These are phyloP conservation scores for Boechera divaricarpa DNA, from an alignment of 345 rosid genomes.

Conservation along the genomic window DNA sequence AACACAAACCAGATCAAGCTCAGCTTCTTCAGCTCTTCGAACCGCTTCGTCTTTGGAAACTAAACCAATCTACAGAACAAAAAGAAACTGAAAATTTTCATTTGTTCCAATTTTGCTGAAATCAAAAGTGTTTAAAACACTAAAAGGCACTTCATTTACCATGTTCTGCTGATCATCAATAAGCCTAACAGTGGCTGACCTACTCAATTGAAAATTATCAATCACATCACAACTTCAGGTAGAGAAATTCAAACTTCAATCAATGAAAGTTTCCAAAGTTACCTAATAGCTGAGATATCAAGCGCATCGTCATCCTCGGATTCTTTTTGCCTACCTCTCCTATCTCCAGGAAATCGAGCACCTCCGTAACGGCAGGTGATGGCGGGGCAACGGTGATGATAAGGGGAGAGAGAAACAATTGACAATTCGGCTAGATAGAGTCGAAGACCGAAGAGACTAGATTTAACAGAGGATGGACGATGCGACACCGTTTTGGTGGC, in stretches of 20 bases:
- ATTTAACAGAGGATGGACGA: constrained; percentile 41
- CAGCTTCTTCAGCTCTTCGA: constrained; percentile 80
- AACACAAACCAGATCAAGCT: constrained; percentile 78
- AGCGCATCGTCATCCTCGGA: constrained; percentile 69
- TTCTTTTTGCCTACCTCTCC: constrained; percentile 54
- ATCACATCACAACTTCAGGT: not conserved
- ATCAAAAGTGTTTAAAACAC: constrained; percentile 21
- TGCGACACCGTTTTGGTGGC: constrained; percentile 32
- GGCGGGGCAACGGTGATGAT: constrained; percentile 42
- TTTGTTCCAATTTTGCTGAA: constrained; percentile 4
- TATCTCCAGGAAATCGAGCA: constrained; percentile 48
- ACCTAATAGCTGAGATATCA: constrained; percentile 72
- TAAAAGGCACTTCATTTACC: constrained; percentile 49
- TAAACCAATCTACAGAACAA: constrained; percentile 56
- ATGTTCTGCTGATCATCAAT: constrained; percentile 80
- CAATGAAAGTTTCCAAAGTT: constrained; percentile 20
- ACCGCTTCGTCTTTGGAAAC: constrained; percentile 75
- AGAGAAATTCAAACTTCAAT: not conserved
- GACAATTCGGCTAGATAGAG: constrained; percentile 37
- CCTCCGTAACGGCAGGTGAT: constrained; percentile 64
- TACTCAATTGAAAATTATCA: constrained; percentile 38
- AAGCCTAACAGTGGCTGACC: constrained; percentile 83
- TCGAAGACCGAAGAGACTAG: constrained; percentile 58
- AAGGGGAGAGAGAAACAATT: constrained; percentile 40
- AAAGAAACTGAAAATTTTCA: not conserved